phyloP scores from a whole-genome alignment of 495 filamentous ascomycete genomes.

The Amorphotheca resinae region DNA sequence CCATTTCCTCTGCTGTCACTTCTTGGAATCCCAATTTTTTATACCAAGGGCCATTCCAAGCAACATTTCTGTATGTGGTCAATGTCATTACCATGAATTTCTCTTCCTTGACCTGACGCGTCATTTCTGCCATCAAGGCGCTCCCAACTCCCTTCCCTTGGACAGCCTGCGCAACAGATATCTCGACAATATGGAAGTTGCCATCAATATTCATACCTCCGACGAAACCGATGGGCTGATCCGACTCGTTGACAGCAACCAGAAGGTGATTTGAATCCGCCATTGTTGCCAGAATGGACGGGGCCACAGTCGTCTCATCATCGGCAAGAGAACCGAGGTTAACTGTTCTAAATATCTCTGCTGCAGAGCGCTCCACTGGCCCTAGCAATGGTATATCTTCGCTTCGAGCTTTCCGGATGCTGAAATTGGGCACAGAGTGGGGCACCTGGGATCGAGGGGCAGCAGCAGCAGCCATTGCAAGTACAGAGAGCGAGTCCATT shows the following conservation, averaged over 20 bases:
- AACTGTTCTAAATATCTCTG: slow-evolving; percentile 15
- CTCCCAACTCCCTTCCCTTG: slow-evolving; percentile 18
- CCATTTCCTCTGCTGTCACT: slow-evolving; percentile 9
- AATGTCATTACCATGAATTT: slow-evolving; percentile 13
- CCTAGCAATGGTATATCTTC: slow-evolving; percentile 17
- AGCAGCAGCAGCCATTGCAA: slow-evolving; percentile 16
- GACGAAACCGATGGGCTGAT: slow-evolving; percentile 18
- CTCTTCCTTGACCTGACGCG: slow-evolving; percentile 10
- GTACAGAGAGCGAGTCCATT: slow-evolving; percentile 18
- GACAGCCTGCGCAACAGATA: slow-evolving; percentile 16
- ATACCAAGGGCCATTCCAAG: slow-evolving; percentile 21
- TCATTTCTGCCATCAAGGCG: slow-evolving; percentile 14
- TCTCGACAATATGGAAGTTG: slow-evolving; percentile 17
- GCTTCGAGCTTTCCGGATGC: slow-evolving; percentile 13
- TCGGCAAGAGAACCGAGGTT: slow-evolving; percentile 12
- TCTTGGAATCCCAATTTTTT: slow-evolving; percentile 16
- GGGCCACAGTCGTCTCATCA: slow-evolving; percentile 12
- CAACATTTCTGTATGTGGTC: slow-evolving; percentile 15
- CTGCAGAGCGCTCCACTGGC: slow-evolving; percentile 18
- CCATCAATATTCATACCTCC: slow-evolving; percentile 14
- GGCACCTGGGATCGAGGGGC: slow-evolving; percentile 12
- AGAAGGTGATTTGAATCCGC: slow-evolving; percentile 11
- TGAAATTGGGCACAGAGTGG: slow-evolving; percentile 5
- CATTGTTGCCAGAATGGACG: slow-evolving; percentile 5
- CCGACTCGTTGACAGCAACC: slow-evolving; percentile 15